Evolutionary conservation across 139 green algal genomes (phyloP).

Genomic region (Ettlia oleoabundans): DNA sequence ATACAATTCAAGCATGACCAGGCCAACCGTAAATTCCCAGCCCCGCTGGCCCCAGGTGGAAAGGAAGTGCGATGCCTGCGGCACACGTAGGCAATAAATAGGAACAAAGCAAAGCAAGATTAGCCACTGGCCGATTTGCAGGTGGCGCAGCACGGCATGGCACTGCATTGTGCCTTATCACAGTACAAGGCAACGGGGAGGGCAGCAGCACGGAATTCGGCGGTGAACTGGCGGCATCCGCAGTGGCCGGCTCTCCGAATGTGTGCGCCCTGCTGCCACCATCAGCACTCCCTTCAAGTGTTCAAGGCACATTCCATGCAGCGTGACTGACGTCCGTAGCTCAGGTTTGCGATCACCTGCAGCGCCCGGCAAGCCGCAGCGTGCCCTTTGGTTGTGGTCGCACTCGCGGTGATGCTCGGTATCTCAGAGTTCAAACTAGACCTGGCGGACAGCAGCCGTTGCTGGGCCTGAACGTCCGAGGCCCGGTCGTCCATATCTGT

Average conservation of each 20-base stretch:
- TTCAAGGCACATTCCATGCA: too few species aligned
- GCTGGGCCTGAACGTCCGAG: not conserved
- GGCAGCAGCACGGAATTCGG: too few species aligned
- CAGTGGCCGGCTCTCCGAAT: too few species aligned
- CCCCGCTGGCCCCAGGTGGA: constrained; percentile 63
- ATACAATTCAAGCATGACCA: constrained; percentile 70
- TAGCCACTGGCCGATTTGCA: too few species aligned
- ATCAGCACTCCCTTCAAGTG: not conserved
- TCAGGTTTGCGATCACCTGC: too few species aligned
- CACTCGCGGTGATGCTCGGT: too few species aligned
- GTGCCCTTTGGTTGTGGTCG: not conserved
- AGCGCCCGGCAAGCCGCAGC: constrained; percentile 1
- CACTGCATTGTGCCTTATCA: too few species aligned
- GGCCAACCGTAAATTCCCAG: constrained; percentile 70
- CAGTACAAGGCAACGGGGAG: too few species aligned
- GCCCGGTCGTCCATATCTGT: too few species aligned
- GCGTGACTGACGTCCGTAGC: too few species aligned
- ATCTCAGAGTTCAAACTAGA: not conserved
- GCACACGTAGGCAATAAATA: not conserved
- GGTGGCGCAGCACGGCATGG: too few species aligned
- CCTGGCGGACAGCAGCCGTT: not conserved
- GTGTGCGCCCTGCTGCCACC: not conserved
- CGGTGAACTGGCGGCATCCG: too few species aligned
- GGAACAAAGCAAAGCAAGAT: not conserved
- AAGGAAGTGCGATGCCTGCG: constrained; percentile 50